Evolutionary conservation across 2,329 filamentous ascomycete genomes (phyloP), one percentile per base, ranked within the genome.

Genomic region (Clarireedia sp.): DNA sequence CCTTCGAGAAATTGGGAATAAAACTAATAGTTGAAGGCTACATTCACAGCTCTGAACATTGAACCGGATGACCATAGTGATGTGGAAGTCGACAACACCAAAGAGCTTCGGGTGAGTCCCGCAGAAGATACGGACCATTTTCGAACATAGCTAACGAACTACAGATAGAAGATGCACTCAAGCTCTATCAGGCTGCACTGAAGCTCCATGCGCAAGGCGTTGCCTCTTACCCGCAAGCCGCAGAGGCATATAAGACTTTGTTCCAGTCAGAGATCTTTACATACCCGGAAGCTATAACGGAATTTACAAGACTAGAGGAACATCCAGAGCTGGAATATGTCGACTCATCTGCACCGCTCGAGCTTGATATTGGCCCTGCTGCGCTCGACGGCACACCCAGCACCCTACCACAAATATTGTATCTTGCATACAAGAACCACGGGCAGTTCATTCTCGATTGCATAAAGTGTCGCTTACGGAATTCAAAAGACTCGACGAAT

Each of bases 191-290:
- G 68, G 86, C 79, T 64, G 94, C 94, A 47, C 75, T 99, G 56
- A 96, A 92, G 70, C 83, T 91, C 62, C 94, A 99, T 68, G 86
- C 92, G 1, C 90, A 95, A 72, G 91, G 94, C 2, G 83, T 88
- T 0, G 74, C 75, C 17, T 88, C 83, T 53, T 94, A 89, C 69
- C 72, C 82, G 48, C 84, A 90, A 66, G 92, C 95, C 19, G 78
- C 80, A 44, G 80, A 85, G 51, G 92, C 94, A 46, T 99, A 99
- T 72, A 78, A 86, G 48, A 82, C 82, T 38, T 82, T 99, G 1
- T 95, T 99, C 70, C 76, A 86, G 52, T 96, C 91, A 24, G 94
- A 96, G 55, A 94, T 99, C 57, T 97, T 97, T 75, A 86, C 83
- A 66, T 96, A 94, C 67, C 87, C 88, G 51, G 92, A 97, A 69